phyloP scores from a whole-genome alignment of 1,284 basidiomycete species.

The Cryptococcus maquisensis region DNA sequence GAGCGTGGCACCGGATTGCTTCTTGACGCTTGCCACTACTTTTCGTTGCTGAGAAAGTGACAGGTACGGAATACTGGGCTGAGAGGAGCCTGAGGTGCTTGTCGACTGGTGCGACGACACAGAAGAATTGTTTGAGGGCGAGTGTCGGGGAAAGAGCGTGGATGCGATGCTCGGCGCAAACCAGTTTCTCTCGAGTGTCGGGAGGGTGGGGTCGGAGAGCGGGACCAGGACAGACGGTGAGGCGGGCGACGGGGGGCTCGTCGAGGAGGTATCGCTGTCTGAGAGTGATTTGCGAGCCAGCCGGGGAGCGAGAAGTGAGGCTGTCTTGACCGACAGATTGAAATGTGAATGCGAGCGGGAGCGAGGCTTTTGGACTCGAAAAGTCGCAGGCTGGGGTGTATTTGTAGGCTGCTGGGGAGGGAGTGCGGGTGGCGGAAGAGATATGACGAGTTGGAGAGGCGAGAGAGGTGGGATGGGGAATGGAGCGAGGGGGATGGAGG shows the following conservation, averaged over 20 bases:
- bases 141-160: neutral
- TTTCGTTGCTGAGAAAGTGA: neutral
- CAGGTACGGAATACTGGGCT: too few relatives aligned
- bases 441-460: too few relatives aligned
- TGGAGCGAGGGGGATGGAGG: too few relatives aligned
- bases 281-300: neutral
- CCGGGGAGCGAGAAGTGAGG: neutral
- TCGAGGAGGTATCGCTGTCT: neutral
- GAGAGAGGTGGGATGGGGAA: too few relatives aligned
- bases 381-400: too few relatives aligned
- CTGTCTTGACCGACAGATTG: neutral
- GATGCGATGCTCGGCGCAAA: too few relatives aligned
- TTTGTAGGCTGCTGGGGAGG: too few relatives aligned
- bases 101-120: too few relatives aligned
- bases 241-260: conserved; percentile 1
- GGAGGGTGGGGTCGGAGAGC: conserved; percentile 6
- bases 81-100: too few relatives aligned
- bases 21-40: neutral
- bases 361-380: neutral
- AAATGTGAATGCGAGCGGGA: neutral
- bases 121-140: neutral
- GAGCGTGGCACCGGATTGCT: neutral
- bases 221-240: conserved; percentile 16
- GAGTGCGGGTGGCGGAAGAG: too few relatives aligned
- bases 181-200: neutral